phyloP scores from a whole-genome alignment of 768 basidiomycete genomes.

The Pulveroboletus ravenelii region DNA sequence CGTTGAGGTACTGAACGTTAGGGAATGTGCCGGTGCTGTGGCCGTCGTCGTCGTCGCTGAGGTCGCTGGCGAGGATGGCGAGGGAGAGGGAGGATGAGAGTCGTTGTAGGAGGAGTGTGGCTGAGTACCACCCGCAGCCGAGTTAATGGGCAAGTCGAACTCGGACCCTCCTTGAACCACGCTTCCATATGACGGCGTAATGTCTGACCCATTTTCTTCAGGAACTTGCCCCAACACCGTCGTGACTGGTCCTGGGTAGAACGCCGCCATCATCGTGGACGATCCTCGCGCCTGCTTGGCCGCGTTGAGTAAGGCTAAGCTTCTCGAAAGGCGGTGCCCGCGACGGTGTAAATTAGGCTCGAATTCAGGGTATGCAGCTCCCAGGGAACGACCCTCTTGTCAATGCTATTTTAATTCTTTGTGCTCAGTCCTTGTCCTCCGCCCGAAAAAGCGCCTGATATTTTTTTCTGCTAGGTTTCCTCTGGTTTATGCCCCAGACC shows the following conservation, averaged over 20 bases:
- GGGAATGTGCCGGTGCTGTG: slow-evolving; percentile 1
- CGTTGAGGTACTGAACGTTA: slow-evolving; percentile 21
- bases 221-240: slow-evolving; percentile 45
- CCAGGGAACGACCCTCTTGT: background rate
- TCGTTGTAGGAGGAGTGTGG: slow-evolving; percentile 17
- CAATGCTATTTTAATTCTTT: background rate
- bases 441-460: background rate
- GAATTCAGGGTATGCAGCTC: slow-evolving; percentile 5
- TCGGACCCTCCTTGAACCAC: slow-evolving; percentile 51
- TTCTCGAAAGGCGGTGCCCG: slow-evolving; percentile 21
- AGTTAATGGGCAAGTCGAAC: slow-evolving; percentile 54
- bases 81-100: slow-evolving; percentile 14
- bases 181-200: slow-evolving; percentile 51
- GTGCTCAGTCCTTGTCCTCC: too few species aligned
- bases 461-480: background rate
- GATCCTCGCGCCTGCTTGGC: slow-evolving; percentile 1
- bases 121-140: slow-evolving; percentile 17
- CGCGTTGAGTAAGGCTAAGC: slow-evolving; percentile 12
- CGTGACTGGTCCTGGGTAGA: slow-evolving; percentile 49
- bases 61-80: slow-evolving; percentile 7
- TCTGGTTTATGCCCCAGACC: background rate
- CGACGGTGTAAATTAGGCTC: slow-evolving; percentile 14
- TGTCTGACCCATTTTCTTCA: slow-evolving; percentile 42
- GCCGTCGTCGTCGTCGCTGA: slow-evolving; percentile 11
- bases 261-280: slow-evolving; percentile 23